These are phyloP conservation scores for Amphichorda felina DNA, from an alignment of 2,329 filamentous ascomycete species.

Conservation along the genomic window DNA sequence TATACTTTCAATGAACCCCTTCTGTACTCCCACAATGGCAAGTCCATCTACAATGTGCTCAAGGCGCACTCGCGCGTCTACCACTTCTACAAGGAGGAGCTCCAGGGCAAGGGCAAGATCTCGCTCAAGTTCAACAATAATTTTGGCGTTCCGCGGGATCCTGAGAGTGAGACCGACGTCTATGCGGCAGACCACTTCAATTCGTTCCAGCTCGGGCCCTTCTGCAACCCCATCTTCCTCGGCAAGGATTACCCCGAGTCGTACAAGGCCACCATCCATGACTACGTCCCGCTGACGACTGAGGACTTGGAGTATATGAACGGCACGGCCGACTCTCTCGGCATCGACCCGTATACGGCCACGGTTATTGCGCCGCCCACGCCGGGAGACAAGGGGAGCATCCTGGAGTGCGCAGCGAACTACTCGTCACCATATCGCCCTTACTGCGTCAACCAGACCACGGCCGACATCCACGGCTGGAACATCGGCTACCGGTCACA, in stretches of 20 bases:
- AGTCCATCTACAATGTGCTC: slow-evolving; percentile 25
- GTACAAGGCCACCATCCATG: slow-evolving; percentile 29
- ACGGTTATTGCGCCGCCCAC: slow-evolving; percentile 36
- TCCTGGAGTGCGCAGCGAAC: slow-evolving; percentile 35
- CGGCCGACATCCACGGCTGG: slow-evolving; percentile 38
- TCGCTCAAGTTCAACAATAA: slow-evolving; percentile 37
- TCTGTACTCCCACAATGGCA: slow-evolving; percentile 25
- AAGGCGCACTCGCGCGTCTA: slow-evolving; percentile 36
- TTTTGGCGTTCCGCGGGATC: slow-evolving; percentile 34
- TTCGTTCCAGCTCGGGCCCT: slow-evolving; percentile 33
- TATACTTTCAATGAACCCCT: slow-evolving; percentile 42
- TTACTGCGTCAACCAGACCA: slow-evolving; percentile 37
- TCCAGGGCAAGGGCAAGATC: slow-evolving; percentile 36
- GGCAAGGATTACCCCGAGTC: slow-evolving; percentile 36
- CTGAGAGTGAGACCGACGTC: slow-evolving; percentile 25
- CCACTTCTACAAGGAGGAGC: slow-evolving; percentile 41
- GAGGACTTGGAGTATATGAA: slow-evolving; percentile 35
- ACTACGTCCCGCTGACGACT: slow-evolving; percentile 32
- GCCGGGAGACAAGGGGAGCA: slow-evolving; percentile 20
- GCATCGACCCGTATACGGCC: slow-evolving; percentile 46
- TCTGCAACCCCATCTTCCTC: slow-evolving; percentile 40
- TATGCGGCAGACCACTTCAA: slow-evolving; percentile 33
- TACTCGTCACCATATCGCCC: slow-evolving; percentile 31
- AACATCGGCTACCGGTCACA: slow-evolving; percentile 44
- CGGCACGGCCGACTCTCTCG: slow-evolving; percentile 41